phyloP scores from a whole-genome alignment of 176 grass and related monocot species.

The Elaeis guineensis region DNA sequence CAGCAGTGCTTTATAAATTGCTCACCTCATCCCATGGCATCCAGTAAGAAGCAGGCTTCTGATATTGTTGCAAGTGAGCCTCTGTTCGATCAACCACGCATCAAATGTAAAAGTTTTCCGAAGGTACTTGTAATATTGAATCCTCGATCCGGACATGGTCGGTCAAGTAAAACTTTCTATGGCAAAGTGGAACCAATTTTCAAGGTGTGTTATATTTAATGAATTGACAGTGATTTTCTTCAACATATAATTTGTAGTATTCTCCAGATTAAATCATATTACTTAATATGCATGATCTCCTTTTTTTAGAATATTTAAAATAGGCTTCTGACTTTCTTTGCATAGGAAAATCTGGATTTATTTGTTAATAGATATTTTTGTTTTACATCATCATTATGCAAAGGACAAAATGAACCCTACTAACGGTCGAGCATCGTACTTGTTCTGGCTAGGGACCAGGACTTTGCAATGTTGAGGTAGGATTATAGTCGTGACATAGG shows the following conservation, averaged over 20 bases:
- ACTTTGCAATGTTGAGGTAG: too few relatives aligned
- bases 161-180: conserved; percentile 90
- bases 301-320: too few relatives aligned
- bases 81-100: conserved; percentile 61
- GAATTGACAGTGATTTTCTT: background rate
- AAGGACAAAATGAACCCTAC: too few relatives aligned
- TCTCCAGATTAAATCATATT: too few relatives aligned
- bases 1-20: conserved; percentile 74
- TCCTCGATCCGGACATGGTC: conserved; percentile 87
- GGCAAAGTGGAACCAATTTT: conserved; percentile 94
- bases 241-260: background rate
- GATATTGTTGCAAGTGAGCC: conserved; percentile 40
- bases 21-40: conserved; percentile 41
- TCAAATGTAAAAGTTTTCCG: conserved; percentile 67
- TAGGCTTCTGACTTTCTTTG: too few relatives aligned
- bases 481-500: too few relatives aligned
- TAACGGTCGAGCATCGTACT: too few relatives aligned
- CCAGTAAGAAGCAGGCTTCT: conserved; percentile 43
- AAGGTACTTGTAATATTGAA: conserved; percentile 96
- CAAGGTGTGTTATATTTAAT: conserved; percentile 42
- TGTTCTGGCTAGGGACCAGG: too few relatives aligned
- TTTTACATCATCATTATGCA: too few relatives aligned
- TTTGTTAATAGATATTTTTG: too few relatives aligned
- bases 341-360: too few relatives aligned
- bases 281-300: too few relatives aligned